These are phyloP conservation scores for Verticillium nonalfalfae DNA, from an alignment of 2,329 filamentous ascomycete species.

Conservation along the genomic window DNA sequence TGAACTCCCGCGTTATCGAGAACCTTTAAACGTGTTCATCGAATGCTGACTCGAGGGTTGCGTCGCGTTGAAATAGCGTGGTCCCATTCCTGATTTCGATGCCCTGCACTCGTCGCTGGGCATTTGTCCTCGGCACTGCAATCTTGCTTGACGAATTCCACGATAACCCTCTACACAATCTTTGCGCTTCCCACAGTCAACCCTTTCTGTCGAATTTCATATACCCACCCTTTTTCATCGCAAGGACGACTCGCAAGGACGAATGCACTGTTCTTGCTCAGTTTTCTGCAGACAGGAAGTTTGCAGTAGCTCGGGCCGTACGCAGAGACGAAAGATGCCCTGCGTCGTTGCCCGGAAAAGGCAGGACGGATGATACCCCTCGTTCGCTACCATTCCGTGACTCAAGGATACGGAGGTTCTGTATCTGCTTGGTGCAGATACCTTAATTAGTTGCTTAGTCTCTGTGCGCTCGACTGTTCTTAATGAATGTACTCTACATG, in stretches of 20 bases:
- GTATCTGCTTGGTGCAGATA: not conserved
- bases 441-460: not conserved
- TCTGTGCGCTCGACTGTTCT: too few relatives aligned
- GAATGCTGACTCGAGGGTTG: constrained; percentile 11
- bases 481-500: too few relatives aligned
- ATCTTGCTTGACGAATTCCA: not conserved
- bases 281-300: not conserved
- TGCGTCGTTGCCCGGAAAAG: not conserved
- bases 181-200: not conserved
- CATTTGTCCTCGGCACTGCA: not conserved
- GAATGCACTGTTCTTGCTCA: not conserved
- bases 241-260: not conserved
- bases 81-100: constrained; percentile 3
- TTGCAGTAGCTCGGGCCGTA: not conserved
- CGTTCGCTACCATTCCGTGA: not conserved
- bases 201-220: not conserved
- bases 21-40: constrained; percentile 57
- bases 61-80: constrained; percentile 9
- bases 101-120: not conserved
- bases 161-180: not conserved
- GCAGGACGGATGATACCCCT: not conserved
- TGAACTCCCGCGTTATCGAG: constrained; percentile 78
- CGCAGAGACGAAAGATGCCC: not conserved
- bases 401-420: not conserved
- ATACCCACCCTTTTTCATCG: not conserved